These are phyloP conservation scores for Diophrys appendiculata DNA, from an alignment of 73 alveolate species.

Conservation along the genomic window DNA sequence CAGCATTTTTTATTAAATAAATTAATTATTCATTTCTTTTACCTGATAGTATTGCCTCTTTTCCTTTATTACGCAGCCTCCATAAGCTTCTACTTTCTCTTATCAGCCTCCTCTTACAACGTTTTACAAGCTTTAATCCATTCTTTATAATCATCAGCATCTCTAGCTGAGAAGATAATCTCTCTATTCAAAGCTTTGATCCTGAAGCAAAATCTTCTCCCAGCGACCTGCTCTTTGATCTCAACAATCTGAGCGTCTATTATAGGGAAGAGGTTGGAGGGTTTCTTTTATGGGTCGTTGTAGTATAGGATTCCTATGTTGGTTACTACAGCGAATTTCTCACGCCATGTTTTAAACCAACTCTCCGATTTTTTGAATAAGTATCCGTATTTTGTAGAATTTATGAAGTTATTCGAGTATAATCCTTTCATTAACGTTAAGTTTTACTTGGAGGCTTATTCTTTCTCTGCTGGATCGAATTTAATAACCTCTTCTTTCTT, in stretches of 20 bases:
- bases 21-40: no score
- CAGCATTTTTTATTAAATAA: no score
- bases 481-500: constrained; percentile 28
- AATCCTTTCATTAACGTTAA: constrained; percentile 4
- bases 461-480: constrained; percentile 45
- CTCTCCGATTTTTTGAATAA: constrained; percentile 38
- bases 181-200: constrained; percentile 46
- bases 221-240: constrained; percentile 21
- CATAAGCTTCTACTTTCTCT: constrained; percentile 14
- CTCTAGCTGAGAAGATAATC: constrained; percentile 41
- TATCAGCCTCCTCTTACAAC: constrained; percentile 28
- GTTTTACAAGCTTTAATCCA: constrained; percentile 32
- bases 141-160: constrained; percentile 21
- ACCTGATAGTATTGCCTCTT: no score
- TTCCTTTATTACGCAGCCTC: constrained; percentile 17
- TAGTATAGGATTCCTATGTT: constrained; percentile 57
- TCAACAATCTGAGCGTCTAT: constrained; percentile 34
- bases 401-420: constrained; percentile 30
- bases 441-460: constrained; percentile 13
- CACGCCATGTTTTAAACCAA: constrained; percentile 52
- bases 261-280: constrained; percentile 55
- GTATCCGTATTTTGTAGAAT: constrained; percentile 37
- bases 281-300: constrained; percentile 44
- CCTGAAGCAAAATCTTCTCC: constrained; percentile 30
- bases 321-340: constrained; percentile 52